Evolutionary conservation across 1,139 yeast genomes (phyloP).

Genomic region (Candida sp.): DNA sequence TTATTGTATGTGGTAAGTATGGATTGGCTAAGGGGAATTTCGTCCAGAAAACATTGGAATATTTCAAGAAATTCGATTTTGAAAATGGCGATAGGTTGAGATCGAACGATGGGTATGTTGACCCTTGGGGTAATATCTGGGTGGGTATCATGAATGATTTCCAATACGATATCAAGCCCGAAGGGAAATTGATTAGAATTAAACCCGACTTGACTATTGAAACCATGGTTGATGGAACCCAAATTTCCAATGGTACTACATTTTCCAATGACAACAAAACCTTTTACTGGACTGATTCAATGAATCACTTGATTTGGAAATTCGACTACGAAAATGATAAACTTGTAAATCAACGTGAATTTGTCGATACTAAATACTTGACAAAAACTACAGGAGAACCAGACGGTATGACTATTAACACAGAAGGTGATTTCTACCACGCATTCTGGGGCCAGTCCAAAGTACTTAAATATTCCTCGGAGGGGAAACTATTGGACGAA

Average conservation of each 20-base stretch:
- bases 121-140: conserved; percentile 68
- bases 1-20: conserved; percentile 50
- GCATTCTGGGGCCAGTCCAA: conserved; percentile 65
- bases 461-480: conserved; percentile 49
- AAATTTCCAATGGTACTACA: conserved; percentile 78
- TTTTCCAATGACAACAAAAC: conserved; percentile 51
- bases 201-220: conserved; percentile 29
- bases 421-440: conserved; percentile 59
- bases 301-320: conserved; percentile 54
- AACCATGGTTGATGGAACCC: conserved; percentile 31
- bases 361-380: conserved; percentile 37
- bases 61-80: conserved; percentile 43
- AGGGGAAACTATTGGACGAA: conserved; percentile 52
- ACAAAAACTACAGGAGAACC: conserved; percentile 53
- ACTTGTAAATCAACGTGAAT: conserved; percentile 40
- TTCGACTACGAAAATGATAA: conserved; percentile 58
- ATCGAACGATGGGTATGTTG: conserved; percentile 72
- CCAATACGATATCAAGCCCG: conserved; percentile 19
- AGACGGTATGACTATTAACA: conserved; percentile 73
- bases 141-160: conserved; percentile 74
- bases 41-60: conserved; percentile 32
- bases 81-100: conserved; percentile 37
- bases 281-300: conserved; percentile 74
- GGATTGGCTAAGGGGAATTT: conserved; percentile 57
- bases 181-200: conserved; percentile 44